Percentiles rank a stretch among this genome's conserved stretches.
Evolutionary conservation across 1,284 basidiomycete genomes (phyloP).

Genomic region (Leccinum pachyderme): DNA sequence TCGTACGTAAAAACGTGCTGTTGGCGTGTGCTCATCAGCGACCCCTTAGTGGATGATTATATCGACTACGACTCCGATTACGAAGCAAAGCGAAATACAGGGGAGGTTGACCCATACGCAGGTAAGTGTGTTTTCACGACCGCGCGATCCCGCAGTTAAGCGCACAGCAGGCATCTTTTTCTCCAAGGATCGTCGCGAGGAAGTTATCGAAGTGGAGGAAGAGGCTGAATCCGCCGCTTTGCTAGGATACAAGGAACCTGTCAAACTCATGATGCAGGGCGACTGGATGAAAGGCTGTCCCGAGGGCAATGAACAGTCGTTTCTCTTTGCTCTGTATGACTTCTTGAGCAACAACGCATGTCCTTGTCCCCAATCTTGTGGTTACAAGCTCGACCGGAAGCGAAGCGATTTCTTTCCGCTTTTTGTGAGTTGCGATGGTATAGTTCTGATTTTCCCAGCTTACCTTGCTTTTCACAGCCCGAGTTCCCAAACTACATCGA

Average conservation of each 20-base stretch:
- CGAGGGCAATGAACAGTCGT: conserved; percentile 86
- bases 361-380: conserved; percentile 73
- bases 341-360: conserved; percentile 63
- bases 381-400: conserved; percentile 52
- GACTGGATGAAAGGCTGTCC: conserved; percentile 97
- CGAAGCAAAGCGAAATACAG: conserved; percentile 44
- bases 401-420: conserved; percentile 81
- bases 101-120: conserved; percentile 81
- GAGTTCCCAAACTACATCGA: conserved; percentile 70
- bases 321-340: conserved; percentile 81
- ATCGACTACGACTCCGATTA: conserved; percentile 79
- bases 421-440: conserved; percentile 54
- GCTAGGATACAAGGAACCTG: conserved; percentile 43
- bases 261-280: conserved; percentile 79
- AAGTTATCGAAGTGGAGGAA: conserved; percentile 84
- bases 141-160: conserved; percentile 10
- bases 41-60: conserved; percentile 49
- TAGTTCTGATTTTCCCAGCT: conserved; percentile 1
- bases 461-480: conserved; percentile 42
- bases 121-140: conserved; percentile 41
- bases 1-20: conserved; percentile 4
- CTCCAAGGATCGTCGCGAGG: conserved; percentile 84
- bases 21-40: conserved; percentile 10
- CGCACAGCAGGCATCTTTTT: conserved; percentile 74
- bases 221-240: conserved; percentile 57